Evolutionary conservation across 1,139 yeast species (phyloP).

Genomic region (Diutina pseudorugosa): DNA sequence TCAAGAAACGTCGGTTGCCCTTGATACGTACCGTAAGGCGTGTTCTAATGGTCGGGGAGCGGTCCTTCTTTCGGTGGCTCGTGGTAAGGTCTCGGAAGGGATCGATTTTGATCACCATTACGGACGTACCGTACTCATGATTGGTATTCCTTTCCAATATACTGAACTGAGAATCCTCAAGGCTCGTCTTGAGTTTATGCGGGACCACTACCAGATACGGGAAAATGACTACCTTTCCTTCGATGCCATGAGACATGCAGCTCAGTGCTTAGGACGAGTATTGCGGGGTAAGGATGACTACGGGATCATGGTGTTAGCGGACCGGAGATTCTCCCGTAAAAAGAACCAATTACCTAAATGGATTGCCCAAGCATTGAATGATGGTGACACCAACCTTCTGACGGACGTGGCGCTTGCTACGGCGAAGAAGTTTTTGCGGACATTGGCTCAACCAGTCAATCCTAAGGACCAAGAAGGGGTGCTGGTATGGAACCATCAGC

Average conservation of each 20-base stretch:
- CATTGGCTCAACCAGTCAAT: slow-evolving; percentile 89
- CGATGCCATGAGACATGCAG: slow-evolving; percentile 99
- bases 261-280: slow-evolving; percentile 95
- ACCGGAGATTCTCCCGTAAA: slow-evolving; percentile 79
- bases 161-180: slow-evolving; percentile 93
- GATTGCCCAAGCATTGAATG: slow-evolving; percentile 88
- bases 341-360: slow-evolving; percentile 87
- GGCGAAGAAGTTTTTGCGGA: slow-evolving; percentile 82
- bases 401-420: slow-evolving; percentile 97
- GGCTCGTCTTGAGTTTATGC: slow-evolving; percentile 83
- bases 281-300: slow-evolving; percentile 96
- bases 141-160: slow-evolving; percentile 97
- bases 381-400: slow-evolving; percentile 83
- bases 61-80: slow-evolving; percentile 87
- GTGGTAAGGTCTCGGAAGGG: slow-evolving; percentile 98
- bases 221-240: slow-evolving; percentile 92
- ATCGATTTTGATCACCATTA: slow-evolving; percentile 98
- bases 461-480: slow-evolving; percentile 91
- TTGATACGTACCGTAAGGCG: slow-evolving; percentile 92
- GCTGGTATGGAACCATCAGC: slow-evolving; percentile 81
- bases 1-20: slow-evolving; percentile 90
- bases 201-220: slow-evolving; percentile 85
- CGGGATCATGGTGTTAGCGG: slow-evolving; percentile 97
- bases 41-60: slow-evolving; percentile 98
- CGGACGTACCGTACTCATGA: slow-evolving; percentile 95